phyloP scores from a whole-genome alignment of 192 early-diverging fungal species.

The Coemansia aciculifera region DNA sequence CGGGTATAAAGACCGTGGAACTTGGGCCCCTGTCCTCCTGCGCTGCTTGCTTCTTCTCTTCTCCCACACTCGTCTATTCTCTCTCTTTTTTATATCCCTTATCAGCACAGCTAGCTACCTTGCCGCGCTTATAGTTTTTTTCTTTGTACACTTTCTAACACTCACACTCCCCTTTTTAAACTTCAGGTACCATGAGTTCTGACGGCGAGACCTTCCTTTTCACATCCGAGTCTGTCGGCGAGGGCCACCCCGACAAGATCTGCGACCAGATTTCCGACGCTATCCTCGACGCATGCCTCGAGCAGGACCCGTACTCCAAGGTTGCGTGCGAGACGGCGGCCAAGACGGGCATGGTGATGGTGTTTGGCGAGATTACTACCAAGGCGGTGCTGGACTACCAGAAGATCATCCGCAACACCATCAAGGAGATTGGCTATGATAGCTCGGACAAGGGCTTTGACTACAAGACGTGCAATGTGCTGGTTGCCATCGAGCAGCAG shows the following conservation, averaged over 20 bases:
- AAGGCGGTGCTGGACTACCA: conserved; percentile 98
- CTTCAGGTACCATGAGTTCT: conserved; percentile 27
- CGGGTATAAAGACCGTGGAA: background rate
- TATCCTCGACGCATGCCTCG: conserved; percentile 94
- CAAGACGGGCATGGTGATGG: conserved; percentile 99
- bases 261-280: conserved; percentile 99
- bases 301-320: conserved; percentile 93
- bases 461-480: conserved; percentile 99
- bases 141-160: conserved; percentile 3
- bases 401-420: conserved; percentile 97
- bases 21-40: conserved; percentile 3
- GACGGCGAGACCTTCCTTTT: conserved; percentile 91
- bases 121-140: background rate
- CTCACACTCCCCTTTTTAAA: background rate
- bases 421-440: conserved; percentile 99
- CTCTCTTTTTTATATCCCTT: background rate
- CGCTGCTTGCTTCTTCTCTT: background rate
- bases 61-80: background rate
- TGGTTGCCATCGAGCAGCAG: conserved; percentile 99
- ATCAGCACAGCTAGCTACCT: background rate
- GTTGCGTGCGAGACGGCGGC: conserved; percentile 99
- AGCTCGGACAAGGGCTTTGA: conserved; percentile 99
- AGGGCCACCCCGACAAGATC: conserved; percentile 99
- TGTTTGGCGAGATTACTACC: conserved; percentile 99
- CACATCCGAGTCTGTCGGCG: conserved; percentile 99